These are phyloP conservation scores for Globisporangium ultimum DNA, from an alignment of 352 stramenopile genomes.

Conservation along the genomic window DNA sequence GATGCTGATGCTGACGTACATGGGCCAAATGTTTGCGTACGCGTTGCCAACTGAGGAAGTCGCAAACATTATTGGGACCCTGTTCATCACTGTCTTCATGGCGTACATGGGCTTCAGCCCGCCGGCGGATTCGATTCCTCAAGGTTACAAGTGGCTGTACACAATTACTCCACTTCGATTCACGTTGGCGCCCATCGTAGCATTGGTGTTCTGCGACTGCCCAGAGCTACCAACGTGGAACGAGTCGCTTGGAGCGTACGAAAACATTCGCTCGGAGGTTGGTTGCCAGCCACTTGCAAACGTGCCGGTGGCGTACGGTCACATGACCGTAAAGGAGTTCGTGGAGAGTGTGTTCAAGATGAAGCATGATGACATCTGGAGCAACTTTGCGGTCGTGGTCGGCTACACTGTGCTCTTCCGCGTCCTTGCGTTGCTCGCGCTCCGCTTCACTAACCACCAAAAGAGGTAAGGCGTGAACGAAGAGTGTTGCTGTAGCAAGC, in stretches of 20 bases:
- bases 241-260: too few species aligned
- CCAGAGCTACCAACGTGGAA: too few species aligned
- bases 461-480: too few species aligned
- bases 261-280: background rate
- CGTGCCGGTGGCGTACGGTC: too few species aligned
- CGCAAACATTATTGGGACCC: conserved; percentile 11
- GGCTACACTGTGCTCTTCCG: too few species aligned
- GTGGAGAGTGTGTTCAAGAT: too few species aligned
- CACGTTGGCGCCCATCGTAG: conserved; percentile 10
- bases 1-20: conserved; percentile 17
- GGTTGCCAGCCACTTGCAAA: conserved; percentile 2
- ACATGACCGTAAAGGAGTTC: too few species aligned
- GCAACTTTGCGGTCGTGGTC: conserved; percentile 10
- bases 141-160: conserved; percentile 10
- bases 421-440: conserved; percentile 15
- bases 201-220: conserved; percentile 9
- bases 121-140: conserved; percentile 20
- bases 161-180: conserved; percentile 18
- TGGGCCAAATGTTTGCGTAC: conserved; percentile 15
- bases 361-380: conserved; percentile 17
- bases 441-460: conserved; percentile 25
- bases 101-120: conserved; percentile 46
- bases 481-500: too few species aligned
- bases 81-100: conserved; percentile 41
- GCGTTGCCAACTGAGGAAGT: conserved; percentile 15